Conservation (phyloP, 164 flowering plant species). For the Nelumbo lutea region DNA sequence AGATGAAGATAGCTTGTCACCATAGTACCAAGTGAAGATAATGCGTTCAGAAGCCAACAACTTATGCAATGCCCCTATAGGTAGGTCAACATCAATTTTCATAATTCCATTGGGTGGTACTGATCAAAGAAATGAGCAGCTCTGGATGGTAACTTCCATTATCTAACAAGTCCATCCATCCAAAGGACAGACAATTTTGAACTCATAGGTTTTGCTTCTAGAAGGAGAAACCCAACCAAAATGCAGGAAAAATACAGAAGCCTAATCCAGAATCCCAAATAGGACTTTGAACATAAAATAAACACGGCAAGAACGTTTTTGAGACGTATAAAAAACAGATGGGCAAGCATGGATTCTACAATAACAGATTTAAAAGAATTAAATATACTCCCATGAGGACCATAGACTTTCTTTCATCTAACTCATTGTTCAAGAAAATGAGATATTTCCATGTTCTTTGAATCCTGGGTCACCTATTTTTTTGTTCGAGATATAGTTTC, state of each 20-base stretch:
- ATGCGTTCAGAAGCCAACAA: neutral
- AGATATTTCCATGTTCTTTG: neutral
- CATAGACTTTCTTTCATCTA: neutral
- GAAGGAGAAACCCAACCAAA: slow-evolving; percentile 10
- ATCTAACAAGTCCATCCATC: neutral
- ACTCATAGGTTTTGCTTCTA: neutral
- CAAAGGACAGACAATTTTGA: neutral
- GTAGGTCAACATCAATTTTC: slow-evolving; percentile 1
- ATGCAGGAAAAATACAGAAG: slow-evolving; percentile 9
- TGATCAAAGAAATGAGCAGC: neutral
- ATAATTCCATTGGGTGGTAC: neutral
- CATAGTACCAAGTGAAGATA: slow-evolving; percentile 22
- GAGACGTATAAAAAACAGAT: neutral
- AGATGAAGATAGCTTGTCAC: slow-evolving; percentile 61
- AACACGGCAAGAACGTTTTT: neutral
- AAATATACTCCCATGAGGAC: neutral
- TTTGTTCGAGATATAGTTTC: neutral
- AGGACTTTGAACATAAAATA: neutral
- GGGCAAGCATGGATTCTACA: neutral
- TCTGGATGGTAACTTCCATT: neutral
- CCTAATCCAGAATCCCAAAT: slow-evolving; percentile 2
- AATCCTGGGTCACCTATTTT: neutral
- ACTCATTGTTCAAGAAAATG: no score
- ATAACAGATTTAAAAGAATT: slow-evolving; percentile 3
- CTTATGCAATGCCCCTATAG: neutral